Percentiles rank a stretch among this genome's conserved stretches.
phyloP scores from a whole-genome alignment of 2,329 filamentous ascomycete species.

The Volutella citrinella region DNA sequence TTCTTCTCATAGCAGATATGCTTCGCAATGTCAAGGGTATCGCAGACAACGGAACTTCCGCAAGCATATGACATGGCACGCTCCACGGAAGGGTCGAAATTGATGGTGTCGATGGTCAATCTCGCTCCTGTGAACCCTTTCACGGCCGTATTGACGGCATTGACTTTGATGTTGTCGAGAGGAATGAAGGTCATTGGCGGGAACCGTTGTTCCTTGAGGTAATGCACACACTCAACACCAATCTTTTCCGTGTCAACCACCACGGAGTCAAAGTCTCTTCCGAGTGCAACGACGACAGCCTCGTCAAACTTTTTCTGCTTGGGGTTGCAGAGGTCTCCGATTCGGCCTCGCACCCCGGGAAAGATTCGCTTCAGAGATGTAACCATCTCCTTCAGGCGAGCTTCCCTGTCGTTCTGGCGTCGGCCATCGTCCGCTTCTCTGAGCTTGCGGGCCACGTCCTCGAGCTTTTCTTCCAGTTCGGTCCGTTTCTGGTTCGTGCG shows the following conservation, averaged over 20 bases:
- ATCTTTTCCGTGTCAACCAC: conserved; percentile 95
- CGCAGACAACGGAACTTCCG: conserved; percentile 91
- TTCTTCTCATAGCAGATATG: conserved; percentile 81
- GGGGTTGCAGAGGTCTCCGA: conserved; percentile 89
- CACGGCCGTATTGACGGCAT: conserved; percentile 81
- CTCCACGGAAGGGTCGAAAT: conserved; percentile 84
- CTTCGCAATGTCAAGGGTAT: conserved; percentile 81
- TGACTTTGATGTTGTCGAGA: conserved; percentile 95
- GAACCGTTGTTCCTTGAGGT: conserved; percentile 85
- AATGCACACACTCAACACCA: conserved; percentile 89
- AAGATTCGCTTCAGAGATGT: conserved; percentile 85
- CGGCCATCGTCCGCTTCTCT: conserved; percentile 80
- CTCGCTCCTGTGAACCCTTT: conserved; percentile 85
- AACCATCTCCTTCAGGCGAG: conserved; percentile 77
- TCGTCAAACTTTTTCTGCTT: conserved; percentile 97
- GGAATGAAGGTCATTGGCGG: conserved; percentile 92
- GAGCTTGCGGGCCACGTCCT: conserved; percentile 77
- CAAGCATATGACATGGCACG: conserved; percentile 94
- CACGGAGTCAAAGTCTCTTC: conserved; percentile 89
- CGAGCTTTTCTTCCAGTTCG: conserved; percentile 88
- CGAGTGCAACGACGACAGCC: conserved; percentile 87
- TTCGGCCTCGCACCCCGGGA: conserved; percentile 84
- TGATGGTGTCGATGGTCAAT: conserved; percentile 92
- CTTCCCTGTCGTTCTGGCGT: conserved; percentile 80
- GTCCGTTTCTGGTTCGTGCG: conserved; percentile 78